Conservation (phyloP, 768 basidiomycete species). For the Termitomyces sp. region DNA sequence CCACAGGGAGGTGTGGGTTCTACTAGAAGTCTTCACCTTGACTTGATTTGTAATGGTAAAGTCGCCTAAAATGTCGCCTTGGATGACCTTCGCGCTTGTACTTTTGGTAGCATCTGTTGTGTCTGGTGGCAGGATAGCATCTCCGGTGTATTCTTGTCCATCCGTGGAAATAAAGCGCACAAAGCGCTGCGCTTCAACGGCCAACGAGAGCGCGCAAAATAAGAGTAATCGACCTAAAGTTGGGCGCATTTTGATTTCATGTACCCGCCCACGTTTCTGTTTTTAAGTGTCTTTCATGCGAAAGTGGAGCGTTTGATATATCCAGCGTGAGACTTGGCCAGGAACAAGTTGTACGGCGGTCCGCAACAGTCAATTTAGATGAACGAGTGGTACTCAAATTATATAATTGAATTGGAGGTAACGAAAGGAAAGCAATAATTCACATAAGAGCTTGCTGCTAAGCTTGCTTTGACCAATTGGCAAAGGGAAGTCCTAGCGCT, state of each 20-base stretch:
- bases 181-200: conserved; percentile 19
- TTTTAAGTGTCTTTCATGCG: conserved; percentile 8
- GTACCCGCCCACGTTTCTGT: background rate
- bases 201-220: conserved; percentile 8
- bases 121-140: conserved; percentile 18
- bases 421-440: background rate
- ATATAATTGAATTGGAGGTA: background rate
- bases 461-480: background rate
- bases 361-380: background rate
- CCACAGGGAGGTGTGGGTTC: background rate
- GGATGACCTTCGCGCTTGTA: conserved; percentile 19
- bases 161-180: conserved; percentile 24
- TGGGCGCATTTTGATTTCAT: conserved; percentile 4
- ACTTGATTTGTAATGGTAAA: conserved; percentile 22
- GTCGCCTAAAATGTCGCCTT: conserved; percentile 21
- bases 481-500: background rate
- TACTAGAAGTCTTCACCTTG: conserved; percentile 11
- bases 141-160: conserved; percentile 22
- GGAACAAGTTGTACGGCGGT: background rate
- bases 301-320: background rate
- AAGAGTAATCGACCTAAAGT: conserved; percentile 1
- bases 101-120: conserved; percentile 21
- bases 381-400: background rate
- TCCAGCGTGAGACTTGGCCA: background rate
- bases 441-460: background rate